phyloP scores from a whole-genome alignment of 257 asterid genomes.

The Nicotiana obtusifolia region DNA sequence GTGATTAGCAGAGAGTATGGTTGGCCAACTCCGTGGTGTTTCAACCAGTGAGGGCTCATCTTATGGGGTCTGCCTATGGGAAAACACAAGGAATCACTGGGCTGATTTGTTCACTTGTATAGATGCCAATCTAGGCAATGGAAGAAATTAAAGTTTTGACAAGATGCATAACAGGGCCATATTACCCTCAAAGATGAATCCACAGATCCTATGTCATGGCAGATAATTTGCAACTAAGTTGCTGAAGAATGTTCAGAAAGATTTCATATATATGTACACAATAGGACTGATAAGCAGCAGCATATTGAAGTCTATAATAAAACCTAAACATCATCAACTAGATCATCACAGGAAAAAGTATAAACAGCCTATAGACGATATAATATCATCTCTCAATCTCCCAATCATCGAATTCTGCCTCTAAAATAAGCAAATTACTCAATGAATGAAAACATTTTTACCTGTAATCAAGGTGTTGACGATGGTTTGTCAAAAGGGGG shows the following conservation, averaged over 20 bases:
- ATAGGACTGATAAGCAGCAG: background rate
- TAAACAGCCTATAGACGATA: background rate
- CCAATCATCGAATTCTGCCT: background rate
- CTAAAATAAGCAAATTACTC: background rate
- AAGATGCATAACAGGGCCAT: background rate
- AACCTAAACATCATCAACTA: background rate
- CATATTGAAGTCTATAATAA: background rate
- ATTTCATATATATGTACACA: background rate
- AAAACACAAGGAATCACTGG: background rate
- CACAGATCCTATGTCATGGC: background rate
- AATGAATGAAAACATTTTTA: conserved; percentile 14
- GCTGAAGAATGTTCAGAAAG: background rate
- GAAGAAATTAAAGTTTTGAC: background rate
- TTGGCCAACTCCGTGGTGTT: background rate
- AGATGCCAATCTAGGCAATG: background rate
- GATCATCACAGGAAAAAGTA: background rate
- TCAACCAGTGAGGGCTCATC: background rate
- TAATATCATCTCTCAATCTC: background rate
- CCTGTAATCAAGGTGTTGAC: conserved; percentile 88
- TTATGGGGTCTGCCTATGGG: background rate
- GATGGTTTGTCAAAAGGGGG: conserved; percentile 56
- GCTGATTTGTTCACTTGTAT: background rate
- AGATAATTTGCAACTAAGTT: background rate
- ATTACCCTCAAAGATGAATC: background rate
- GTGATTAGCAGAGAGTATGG: background rate